Evolutionary conservation across 345 rosid species (phyloP).

Genomic region (Rhodamnia argentea): DNA sequence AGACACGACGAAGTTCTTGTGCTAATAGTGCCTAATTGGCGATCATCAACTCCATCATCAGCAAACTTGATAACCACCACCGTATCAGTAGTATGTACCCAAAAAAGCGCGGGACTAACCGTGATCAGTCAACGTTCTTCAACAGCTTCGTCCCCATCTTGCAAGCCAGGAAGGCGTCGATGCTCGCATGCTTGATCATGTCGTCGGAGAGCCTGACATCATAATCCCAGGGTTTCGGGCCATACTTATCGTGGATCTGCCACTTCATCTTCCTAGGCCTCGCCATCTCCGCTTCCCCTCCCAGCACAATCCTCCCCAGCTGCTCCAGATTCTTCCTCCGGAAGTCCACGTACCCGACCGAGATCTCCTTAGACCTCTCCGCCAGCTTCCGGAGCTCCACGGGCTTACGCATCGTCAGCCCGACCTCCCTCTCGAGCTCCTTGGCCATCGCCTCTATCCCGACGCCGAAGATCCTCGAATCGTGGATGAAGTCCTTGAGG

Average conservation of each 20-base stretch:
- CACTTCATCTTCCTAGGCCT: neutral
- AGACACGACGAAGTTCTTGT: neutral
- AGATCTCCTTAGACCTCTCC: neutral
- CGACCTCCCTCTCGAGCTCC: neutral
- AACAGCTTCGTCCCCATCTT: neutral
- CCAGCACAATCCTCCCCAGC: neutral
- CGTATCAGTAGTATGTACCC: neutral
- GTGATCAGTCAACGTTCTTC: neutral
- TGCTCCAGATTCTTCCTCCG: neutral
- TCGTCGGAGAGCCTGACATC: neutral
- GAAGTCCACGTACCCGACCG: neutral
- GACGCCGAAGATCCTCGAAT: neutral
- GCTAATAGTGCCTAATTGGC: neutral
- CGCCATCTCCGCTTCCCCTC: neutral
- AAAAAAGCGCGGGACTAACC: neutral
- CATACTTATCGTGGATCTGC: neutral
- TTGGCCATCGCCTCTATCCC: neutral
- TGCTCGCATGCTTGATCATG: neutral
- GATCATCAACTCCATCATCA: neutral
- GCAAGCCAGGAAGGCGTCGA: neutral
- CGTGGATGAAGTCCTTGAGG: neutral
- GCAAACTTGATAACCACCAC: neutral
- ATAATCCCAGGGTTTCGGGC: neutral
- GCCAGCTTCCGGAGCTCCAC: neutral
- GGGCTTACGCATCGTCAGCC: neutral